Conservation (phyloP, 2,329 filamentous ascomycete genomes). For the Pseudomassariella vexata region DNA sequence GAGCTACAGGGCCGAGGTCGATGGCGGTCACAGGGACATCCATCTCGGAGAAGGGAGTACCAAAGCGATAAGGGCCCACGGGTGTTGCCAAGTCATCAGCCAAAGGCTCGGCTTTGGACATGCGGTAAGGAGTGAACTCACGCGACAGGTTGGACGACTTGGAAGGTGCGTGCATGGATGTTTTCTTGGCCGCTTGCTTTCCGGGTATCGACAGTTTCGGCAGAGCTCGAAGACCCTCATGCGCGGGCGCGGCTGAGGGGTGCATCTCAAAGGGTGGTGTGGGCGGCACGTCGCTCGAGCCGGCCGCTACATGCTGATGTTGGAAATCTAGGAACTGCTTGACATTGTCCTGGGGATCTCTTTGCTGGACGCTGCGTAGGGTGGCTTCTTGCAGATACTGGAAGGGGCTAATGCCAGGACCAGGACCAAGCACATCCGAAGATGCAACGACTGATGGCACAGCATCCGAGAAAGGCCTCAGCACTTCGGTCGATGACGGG, state of each 20-base stretch:
- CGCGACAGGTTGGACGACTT: slow-evolving; percentile 15
- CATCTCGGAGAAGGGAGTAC: slow-evolving; percentile 86
- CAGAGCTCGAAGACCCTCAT: slow-evolving; percentile 50
- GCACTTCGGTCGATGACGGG: slow-evolving; percentile 42
- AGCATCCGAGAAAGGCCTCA: slow-evolving; percentile 67
- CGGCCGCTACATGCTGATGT: slow-evolving; percentile 34
- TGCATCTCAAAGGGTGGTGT: slow-evolving; percentile 66
- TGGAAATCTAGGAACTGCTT: slow-evolving; percentile 88
- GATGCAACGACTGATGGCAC: slow-evolving; percentile 83
- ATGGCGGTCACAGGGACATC: slow-evolving; percentile 78
- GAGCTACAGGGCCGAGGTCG: slow-evolving; percentile 64
- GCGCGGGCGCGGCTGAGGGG: slow-evolving; percentile 39
- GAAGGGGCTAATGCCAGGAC: slow-evolving; percentile 52
- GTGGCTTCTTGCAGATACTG: slow-evolving; percentile 68
- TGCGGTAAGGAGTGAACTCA: slow-evolving; percentile 43
- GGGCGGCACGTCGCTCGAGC: slow-evolving; percentile 53
- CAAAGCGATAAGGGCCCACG: slow-evolving; percentile 64
- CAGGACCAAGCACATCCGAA: slow-evolving; percentile 79
- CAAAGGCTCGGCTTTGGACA: slow-evolving; percentile 43
- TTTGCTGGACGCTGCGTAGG: slow-evolving; percentile 61
- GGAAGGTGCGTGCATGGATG: slow-evolving; percentile 10
- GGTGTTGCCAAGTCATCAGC: slow-evolving; percentile 55
- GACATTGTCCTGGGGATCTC: slow-evolving; percentile 89
- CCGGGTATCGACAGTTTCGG: slow-evolving; percentile 58
- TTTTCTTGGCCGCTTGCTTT: slow-evolving; percentile 17